phyloP scores from a whole-genome alignment of 2,329 filamentous ascomycete genomes.

The Nectriaceae sp. region DNA sequence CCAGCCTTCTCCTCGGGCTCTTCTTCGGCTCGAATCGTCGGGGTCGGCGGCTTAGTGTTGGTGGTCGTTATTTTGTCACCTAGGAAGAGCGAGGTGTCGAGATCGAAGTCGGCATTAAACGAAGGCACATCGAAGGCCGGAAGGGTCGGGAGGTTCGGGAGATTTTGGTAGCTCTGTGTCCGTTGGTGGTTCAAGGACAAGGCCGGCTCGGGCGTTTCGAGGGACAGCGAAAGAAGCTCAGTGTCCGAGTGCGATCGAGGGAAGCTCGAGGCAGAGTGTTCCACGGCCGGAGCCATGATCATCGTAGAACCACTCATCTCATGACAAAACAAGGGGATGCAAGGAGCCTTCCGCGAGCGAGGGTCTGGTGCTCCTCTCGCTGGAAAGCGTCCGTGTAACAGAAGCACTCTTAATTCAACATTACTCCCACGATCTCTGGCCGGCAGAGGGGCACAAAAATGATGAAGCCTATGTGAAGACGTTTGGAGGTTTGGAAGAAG shows the following conservation, averaged over 20 bases:
- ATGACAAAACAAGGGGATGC: slow-evolving; percentile 27
- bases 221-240: slow-evolving; percentile 32
- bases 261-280: slow-evolving; percentile 30
- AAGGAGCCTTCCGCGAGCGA: slow-evolving; percentile 20
- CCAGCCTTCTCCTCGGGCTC: slow-evolving; percentile 17
- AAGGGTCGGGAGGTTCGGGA: slow-evolving; percentile 24
- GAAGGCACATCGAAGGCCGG: slow-evolving; percentile 54
- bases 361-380: slow-evolving; percentile 12
- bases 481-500: slow-evolving; percentile 15
- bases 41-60: slow-evolving; percentile 12
- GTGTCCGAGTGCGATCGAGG: slow-evolving; percentile 38
- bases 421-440: slow-evolving; percentile 29
- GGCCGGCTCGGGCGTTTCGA: slow-evolving; percentile 25
- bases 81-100: slow-evolving; percentile 49
- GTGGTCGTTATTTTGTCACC: slow-evolving; percentile 22
- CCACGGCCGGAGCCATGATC: slow-evolving; percentile 42
- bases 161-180: slow-evolving; percentile 15
- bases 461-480: slow-evolving; percentile 3
- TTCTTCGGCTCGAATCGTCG: slow-evolving; percentile 25
- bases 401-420: slow-evolving; percentile 25
- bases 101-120: slow-evolving; percentile 51
- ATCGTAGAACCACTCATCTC: slow-evolving; percentile 38
- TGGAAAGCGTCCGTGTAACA: slow-evolving; percentile 25
- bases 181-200: slow-evolving; percentile 21
- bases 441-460: slow-evolving; percentile 25